phyloP scores from a whole-genome alignment of 306 rosid species.

The Acacia confusa region DNA sequence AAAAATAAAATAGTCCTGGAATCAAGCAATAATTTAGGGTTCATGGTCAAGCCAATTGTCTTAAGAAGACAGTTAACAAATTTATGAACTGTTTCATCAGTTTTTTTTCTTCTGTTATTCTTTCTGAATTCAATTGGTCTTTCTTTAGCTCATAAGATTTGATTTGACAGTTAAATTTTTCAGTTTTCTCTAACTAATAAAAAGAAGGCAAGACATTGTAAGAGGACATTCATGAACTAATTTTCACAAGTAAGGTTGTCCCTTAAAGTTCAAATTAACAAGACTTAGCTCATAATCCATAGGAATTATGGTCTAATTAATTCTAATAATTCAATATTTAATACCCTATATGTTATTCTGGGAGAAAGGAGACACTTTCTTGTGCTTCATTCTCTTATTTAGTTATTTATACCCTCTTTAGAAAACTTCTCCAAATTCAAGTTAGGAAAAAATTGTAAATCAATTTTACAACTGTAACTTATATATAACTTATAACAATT shows the following conservation, averaged over 20 bases:
- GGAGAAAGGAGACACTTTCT: not conserved
- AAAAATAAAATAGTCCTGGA: not conserved
- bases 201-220: not conserved
- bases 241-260: not conserved
- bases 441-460: not conserved
- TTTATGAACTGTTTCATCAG: not conserved
- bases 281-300: not conserved
- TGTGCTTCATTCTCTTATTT: no score
- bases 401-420: not conserved
- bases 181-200: not conserved
- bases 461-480: not conserved
- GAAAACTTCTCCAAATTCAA: not conserved
- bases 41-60: not conserved
- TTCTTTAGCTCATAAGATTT: not conserved
- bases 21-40: constrained; percentile 18
- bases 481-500: not conserved
- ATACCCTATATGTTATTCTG: not conserved
- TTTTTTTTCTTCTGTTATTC: not conserved
- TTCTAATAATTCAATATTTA: not conserved
- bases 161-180: not conserved
- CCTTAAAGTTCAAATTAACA: not conserved
- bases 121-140: not conserved
- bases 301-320: not conserved
- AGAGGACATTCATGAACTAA: not conserved
- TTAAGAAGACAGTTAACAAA: not conserved